Evolutionary conservation across 805 yeast genomes (phyloP), one percentile per base, ranked within the genome.

Genomic region (Huiozyma sinensis): DNA sequence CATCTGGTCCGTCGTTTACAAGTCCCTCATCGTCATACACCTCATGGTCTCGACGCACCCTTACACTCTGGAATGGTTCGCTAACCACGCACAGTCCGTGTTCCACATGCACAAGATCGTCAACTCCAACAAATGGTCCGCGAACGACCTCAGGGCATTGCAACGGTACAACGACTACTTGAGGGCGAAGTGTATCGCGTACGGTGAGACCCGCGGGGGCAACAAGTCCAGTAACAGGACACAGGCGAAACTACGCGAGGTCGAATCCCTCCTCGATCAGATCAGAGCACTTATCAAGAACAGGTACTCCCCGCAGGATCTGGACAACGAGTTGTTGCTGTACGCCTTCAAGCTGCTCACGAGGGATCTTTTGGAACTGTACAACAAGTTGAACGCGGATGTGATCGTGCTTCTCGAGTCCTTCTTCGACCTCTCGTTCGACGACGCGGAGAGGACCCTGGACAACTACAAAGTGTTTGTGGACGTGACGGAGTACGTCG

Each of bases 311-410:
- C 94, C 86, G 58, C 72, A 72, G 45, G 97, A 90, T 53, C 76
- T 88, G 44, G 81, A 79, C 52, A 89, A 88, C 63, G 97, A 90
- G 58, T 74, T 92, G 39, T 33, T 50, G 10, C 66, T 86, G 17
- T 83, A 89, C 34, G 83, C 90, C 29, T 92, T 90, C 68, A 71
- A 95, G 45, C 70, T 90, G 64, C 72, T 92, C 39, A 95, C 90
- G 13, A 83, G 83, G 54, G 98, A 92, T 62, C 70, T 90, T 48
- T 70, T 92, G 50, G 75, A 85, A 1, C 67, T 90, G 36, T 94
- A 86, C 65, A 95, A 90, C 65, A 79, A 83, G 40, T 68, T 90
- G 51, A 92, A 92, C 65, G 97, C 92, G 65, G 97, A 97, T 33
- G 95, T 92, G 24, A 89, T 92, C 53, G 90, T 88, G 54, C 66